A percentile compares a stretch with the other conserved stretches of the same genome.
Evolutionary conservation across 106 monocot genomes (phyloP).

Genomic region (Dendrobium nobile): DNA sequence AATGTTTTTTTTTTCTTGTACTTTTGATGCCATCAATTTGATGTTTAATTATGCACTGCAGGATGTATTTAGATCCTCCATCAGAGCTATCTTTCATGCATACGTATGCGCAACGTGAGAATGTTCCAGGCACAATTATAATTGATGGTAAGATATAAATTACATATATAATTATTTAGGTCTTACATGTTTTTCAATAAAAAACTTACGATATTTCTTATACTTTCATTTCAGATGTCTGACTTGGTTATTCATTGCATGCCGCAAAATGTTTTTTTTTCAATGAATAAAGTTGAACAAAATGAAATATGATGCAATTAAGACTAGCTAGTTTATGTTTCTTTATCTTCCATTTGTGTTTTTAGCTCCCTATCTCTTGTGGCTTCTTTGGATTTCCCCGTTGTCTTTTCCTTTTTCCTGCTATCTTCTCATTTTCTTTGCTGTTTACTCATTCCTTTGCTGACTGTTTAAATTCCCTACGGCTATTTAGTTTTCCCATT

Average conservation of each 20-base stretch:
- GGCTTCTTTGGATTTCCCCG: too few relatives aligned
- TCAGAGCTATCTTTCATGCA: constrained; percentile 68
- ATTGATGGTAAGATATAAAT: constrained; percentile 62
- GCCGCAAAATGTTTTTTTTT: neutral
- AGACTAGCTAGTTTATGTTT: too few relatives aligned
- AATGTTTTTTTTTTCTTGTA: neutral
- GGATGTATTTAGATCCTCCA: constrained; percentile 45
- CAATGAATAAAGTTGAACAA: neutral
- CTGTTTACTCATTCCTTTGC: too few relatives aligned
- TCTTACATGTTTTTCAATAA: neutral
- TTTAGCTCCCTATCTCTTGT: too few relatives aligned
- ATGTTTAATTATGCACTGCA: constrained; percentile 14
- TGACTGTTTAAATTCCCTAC: too few relatives aligned
- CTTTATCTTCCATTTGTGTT: too few relatives aligned
- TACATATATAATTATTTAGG: neutral
- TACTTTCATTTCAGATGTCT: neutral
- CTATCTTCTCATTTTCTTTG: too few relatives aligned
- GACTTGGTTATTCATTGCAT: neutral
- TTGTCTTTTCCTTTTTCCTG: too few relatives aligned
- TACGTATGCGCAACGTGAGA: constrained; percentile 58
- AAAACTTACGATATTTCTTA: neutral
- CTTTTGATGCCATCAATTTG: neutral
- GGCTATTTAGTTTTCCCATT: too few relatives aligned
- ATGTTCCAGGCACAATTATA: constrained; percentile 72
- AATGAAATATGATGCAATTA: neutral